These are phyloP conservation scores for Rhizophora mangle DNA, from an alignment of 345 rosid genomes.

Conservation along the genomic window DNA sequence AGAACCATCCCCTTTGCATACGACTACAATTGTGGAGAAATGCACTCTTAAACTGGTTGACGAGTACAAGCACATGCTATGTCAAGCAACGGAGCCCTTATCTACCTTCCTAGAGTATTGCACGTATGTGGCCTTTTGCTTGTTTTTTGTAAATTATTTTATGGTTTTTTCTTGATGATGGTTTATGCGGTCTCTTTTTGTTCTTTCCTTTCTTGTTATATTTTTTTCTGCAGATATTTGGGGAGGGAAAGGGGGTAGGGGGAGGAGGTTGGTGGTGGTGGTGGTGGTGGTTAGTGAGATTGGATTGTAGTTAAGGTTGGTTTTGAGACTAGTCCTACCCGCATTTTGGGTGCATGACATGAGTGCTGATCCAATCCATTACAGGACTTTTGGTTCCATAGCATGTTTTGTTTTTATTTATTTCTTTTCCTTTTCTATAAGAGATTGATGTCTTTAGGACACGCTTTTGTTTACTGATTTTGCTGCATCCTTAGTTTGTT, in stretches of 20 bases:
- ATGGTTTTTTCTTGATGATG: too few relatives aligned
- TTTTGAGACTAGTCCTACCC: too few relatives aligned
- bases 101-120: conserved; percentile 94
- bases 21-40: conserved; percentile 96
- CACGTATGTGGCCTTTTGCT: conserved; percentile 46
- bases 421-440: background rate
- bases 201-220: background rate
- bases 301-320: too few relatives aligned
- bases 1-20: conserved; percentile 97
- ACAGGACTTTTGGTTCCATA: background rate
- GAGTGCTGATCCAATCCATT: too few relatives aligned
- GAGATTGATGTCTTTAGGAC: background rate
- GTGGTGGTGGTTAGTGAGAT: too few relatives aligned
- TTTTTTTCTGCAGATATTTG: too few relatives aligned
- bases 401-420: background rate
- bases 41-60: conserved; percentile 95
- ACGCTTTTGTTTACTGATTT: background rate
- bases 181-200: too few relatives aligned
- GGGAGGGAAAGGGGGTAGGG: too few relatives aligned
- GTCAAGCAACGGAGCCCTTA: conserved; percentile 95
- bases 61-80: conserved; percentile 90
- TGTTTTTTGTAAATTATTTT: too few relatives aligned
- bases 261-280: too few relatives aligned
- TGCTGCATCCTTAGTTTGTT: background rate
- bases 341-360: too few relatives aligned